These are phyloP conservation scores for Brassica juncea DNA, from an alignment of 345 rosid genomes.

Conservation along the genomic window DNA sequence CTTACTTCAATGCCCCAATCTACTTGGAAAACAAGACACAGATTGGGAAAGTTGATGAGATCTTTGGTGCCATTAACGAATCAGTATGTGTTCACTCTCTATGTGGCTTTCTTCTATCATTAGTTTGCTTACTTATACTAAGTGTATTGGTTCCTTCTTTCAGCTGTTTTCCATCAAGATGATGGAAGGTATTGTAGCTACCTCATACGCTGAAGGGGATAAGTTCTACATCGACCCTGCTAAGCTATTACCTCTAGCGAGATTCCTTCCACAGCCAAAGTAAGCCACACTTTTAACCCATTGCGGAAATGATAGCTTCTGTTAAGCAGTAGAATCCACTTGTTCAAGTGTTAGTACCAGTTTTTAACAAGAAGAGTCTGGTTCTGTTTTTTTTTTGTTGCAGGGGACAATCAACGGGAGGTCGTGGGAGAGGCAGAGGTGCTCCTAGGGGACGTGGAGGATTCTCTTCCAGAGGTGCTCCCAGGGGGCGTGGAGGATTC, in stretches of 20 bases:
- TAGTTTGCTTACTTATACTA: neutral
- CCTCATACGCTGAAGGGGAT: slow-evolving; percentile 69
- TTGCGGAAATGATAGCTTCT: neutral
- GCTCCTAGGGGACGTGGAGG: slow-evolving; percentile 23
- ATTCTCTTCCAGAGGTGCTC: slow-evolving; percentile 47
- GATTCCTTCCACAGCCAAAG: slow-evolving; percentile 94
- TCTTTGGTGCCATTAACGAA: slow-evolving; percentile 92
- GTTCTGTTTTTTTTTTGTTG: slow-evolving; percentile 6
- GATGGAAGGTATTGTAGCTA: slow-evolving; percentile 93
- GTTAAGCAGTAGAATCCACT: neutral
- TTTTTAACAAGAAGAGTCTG: neutral
- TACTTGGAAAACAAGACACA: slow-evolving; percentile 86
- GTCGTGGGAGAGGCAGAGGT: slow-evolving; percentile 51
- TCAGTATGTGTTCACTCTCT: slow-evolving; percentile 67
- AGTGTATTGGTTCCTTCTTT: slow-evolving; percentile 2
- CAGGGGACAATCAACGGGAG: slow-evolving; percentile 50
- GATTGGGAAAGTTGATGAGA: slow-evolving; percentile 94
- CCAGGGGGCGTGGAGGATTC: slow-evolving; percentile 50
- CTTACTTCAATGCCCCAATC: slow-evolving; percentile 82
- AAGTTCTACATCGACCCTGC: slow-evolving; percentile 80
- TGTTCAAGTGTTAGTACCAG: neutral
- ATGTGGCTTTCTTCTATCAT: slow-evolving; percentile 36
- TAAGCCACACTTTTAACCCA: slow-evolving; percentile 37
- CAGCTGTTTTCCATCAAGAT: slow-evolving; percentile 87
- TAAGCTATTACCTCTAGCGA: slow-evolving; percentile 81